phyloP scores from a whole-genome alignment of 2,329 filamentous ascomycete species.

The Berkeleyomyces rouxiae region DNA sequence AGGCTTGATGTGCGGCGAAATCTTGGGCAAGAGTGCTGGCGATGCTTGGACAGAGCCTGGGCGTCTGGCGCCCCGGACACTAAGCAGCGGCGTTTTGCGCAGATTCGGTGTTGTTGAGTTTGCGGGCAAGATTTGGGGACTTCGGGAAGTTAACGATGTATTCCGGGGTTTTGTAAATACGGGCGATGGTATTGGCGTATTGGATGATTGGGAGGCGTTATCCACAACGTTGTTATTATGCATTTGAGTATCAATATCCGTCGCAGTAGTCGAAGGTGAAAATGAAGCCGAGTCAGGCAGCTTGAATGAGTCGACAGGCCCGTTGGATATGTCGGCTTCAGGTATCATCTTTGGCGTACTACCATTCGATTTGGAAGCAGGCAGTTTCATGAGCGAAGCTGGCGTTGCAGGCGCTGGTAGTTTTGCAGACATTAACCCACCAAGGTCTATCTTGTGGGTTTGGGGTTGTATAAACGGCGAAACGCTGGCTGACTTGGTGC shows the following conservation, averaged over 20 bases:
- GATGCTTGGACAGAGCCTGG: constrained; percentile 61
- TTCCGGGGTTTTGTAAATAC: constrained; percentile 25
- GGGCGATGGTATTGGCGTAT: constrained; percentile 21
- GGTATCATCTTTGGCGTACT: constrained; percentile 1
- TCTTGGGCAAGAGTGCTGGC: constrained; percentile 71
- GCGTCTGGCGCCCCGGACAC: constrained; percentile 46
- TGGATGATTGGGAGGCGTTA: background rate
- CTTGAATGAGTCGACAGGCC: constrained; percentile 26
- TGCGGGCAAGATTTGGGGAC: constrained; percentile 42
- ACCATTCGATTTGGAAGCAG: constrained; percentile 31
- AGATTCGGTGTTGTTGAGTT: constrained; percentile 26
- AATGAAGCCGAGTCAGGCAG: constrained; percentile 51
- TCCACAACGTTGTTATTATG: constrained; percentile 23
- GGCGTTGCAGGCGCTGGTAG: constrained; percentile 51
- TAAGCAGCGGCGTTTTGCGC: constrained; percentile 38
- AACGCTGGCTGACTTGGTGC: constrained; percentile 44
- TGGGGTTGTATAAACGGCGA: constrained; percentile 52
- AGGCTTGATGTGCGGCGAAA: constrained; percentile 89
- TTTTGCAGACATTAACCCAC: background rate
- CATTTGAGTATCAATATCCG: constrained; percentile 12
- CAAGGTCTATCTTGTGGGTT: constrained; percentile 19
- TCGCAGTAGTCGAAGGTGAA: constrained; percentile 25
- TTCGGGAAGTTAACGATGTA: constrained; percentile 42
- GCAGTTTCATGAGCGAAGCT: constrained; percentile 70
- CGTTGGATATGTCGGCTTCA: background rate